A percentile compares a stretch with the other conserved stretches of the same genome.
These are phyloP conservation scores for Rhodotorula sp. DNA, from an alignment of 1,284 basidiomycete genomes.

Conservation along the genomic window DNA sequence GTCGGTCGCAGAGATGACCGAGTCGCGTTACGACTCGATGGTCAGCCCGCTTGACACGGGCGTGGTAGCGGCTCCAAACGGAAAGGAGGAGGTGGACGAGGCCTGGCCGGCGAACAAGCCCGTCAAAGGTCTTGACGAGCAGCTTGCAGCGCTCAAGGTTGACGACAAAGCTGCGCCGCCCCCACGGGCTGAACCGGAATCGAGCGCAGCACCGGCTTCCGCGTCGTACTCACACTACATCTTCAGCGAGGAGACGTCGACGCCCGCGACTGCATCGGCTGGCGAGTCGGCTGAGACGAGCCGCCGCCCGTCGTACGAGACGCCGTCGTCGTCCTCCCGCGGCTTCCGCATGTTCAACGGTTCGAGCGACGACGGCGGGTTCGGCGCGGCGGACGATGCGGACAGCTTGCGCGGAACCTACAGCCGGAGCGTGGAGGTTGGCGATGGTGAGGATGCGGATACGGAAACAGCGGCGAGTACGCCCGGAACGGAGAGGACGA, in stretches of 20 bases:
- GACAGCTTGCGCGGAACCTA: conserved; percentile 39
- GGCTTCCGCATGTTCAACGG: conserved; percentile 31
- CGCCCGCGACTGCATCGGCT: not conserved
- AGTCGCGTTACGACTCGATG: conserved; percentile 25
- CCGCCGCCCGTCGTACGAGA: not conserved
- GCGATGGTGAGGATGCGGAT: conserved; percentile 20
- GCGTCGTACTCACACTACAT: conserved; percentile 35
- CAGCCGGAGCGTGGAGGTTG: conserved; percentile 26
- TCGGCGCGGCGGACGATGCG: conserved; percentile 24
- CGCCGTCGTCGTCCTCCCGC: conserved; percentile 3
- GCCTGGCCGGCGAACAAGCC: conserved; percentile 29
- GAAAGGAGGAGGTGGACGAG: not conserved
- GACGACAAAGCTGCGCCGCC: not conserved
- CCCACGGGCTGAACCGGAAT: not conserved
- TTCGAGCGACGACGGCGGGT: conserved; percentile 20
- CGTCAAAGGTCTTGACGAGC: conserved; percentile 11
- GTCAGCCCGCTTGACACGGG: conserved; percentile 40
- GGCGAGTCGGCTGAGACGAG: not conserved
- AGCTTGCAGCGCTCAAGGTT: conserved; percentile 16
- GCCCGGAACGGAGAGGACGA: conserved; percentile 3
- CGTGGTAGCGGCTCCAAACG: conserved; percentile 1
- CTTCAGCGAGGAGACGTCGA: conserved; percentile 7
- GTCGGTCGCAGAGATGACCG: conserved; percentile 6
- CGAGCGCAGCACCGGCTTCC: not conserved
- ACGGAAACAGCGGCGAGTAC: conserved; percentile 9